Evolutionary conservation across 495 filamentous ascomycete genomes (phyloP).

Genomic region (Extremus antarcticus): DNA sequence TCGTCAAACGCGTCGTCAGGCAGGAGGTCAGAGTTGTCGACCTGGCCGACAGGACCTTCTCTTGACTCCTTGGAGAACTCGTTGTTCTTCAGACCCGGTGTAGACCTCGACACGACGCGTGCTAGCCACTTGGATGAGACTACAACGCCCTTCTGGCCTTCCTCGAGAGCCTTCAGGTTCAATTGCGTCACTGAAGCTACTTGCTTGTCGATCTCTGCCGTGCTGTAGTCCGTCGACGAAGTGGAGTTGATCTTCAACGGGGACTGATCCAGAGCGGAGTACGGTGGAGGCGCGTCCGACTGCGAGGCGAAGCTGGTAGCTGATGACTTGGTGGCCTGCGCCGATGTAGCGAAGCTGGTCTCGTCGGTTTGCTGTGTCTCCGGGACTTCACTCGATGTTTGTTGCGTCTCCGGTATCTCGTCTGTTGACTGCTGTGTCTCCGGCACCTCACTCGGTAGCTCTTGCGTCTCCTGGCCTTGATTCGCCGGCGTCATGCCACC

Average conservation of each 20-base stretch:
- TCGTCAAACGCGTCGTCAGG: slow-evolving; percentile 15
- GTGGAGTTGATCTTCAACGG: neutral
- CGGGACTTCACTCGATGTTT: too few species aligned
- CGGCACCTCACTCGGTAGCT: neutral
- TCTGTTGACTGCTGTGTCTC: neutral
- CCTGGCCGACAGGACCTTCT: slow-evolving; percentile 61
- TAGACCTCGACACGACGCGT: slow-evolving; percentile 57
- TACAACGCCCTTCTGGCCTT: slow-evolving; percentile 65
- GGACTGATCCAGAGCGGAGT: neutral
- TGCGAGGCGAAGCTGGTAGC: slow-evolving; percentile 9
- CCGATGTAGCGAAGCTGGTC: slow-evolving; percentile 4
- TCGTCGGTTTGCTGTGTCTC: too few species aligned
- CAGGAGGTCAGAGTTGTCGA: slow-evolving; percentile 64
- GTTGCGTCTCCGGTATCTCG: too few species aligned
- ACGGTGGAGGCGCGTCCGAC: neutral
- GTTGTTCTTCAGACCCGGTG: slow-evolving; percentile 41
- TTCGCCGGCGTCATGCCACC: slow-evolving; percentile 1
- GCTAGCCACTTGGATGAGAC: slow-evolving; percentile 72
- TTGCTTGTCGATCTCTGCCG: slow-evolving; percentile 56
- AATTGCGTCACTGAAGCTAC: slow-evolving; percentile 55
- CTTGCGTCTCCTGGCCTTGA: slow-evolving; percentile 10
- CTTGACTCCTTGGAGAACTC: slow-evolving; percentile 45
- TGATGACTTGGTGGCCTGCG: slow-evolving; percentile 2
- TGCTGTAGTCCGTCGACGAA: slow-evolving; percentile 27
- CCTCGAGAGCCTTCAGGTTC: slow-evolving; percentile 41